phyloP scores from a whole-genome alignment of 2,329 filamentous ascomycete genomes.

The Daldinia sp. region DNA sequence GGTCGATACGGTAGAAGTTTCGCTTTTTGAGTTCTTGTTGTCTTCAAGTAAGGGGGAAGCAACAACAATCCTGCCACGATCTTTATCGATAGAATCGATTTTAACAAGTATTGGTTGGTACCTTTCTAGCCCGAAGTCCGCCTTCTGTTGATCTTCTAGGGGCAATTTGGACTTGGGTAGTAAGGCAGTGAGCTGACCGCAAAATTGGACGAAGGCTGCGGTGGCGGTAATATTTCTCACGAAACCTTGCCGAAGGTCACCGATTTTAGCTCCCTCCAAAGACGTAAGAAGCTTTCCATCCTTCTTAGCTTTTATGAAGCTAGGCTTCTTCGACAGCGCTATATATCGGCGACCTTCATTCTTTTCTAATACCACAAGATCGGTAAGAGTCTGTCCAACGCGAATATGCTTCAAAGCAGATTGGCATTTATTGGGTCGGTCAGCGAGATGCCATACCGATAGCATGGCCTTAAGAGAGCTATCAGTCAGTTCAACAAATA shows the following conservation, averaged over 20 bases:
- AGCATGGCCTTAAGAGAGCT: constrained; percentile 82
- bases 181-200: constrained; percentile 79
- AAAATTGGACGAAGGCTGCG: constrained; percentile 90
- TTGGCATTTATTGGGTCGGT: constrained; percentile 80
- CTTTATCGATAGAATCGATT: constrained; percentile 78
- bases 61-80: constrained; percentile 75
- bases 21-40: constrained; percentile 55
- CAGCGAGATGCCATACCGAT: constrained; percentile 81
- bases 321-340: constrained; percentile 84
- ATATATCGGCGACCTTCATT: constrained; percentile 81
- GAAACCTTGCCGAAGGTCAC: constrained; percentile 79
- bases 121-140: constrained; percentile 82
- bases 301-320: constrained; percentile 80
- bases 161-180: constrained; percentile 83
- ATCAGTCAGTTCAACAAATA: constrained; percentile 80
- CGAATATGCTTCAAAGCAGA: constrained; percentile 83
- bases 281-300: constrained; percentile 76
- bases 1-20: constrained; percentile 51
- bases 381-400: constrained; percentile 83
- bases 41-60: constrained; percentile 61
- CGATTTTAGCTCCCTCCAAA: constrained; percentile 78
- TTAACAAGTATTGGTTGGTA: constrained; percentile 80
- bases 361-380: constrained; percentile 90
- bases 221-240: constrained; percentile 85
- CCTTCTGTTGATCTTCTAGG: constrained; percentile 73